Conservation (phyloP, 768 basidiomycete genomes). For the Tylopilus sp. region DNA sequence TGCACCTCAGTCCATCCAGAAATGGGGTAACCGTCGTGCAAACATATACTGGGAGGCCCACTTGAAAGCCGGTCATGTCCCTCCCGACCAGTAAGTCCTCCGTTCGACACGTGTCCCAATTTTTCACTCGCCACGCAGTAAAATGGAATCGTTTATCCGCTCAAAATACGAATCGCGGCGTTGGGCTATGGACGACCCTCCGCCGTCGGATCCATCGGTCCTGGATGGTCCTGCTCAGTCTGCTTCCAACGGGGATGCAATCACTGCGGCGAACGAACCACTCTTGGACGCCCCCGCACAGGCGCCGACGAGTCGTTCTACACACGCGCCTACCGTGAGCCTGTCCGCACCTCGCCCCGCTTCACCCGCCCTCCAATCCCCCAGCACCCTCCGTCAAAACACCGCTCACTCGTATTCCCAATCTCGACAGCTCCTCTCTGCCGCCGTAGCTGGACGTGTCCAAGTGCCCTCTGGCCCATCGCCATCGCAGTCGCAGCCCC, state of each 20-base stretch:
- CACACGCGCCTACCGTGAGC: constrained; percentile 13
- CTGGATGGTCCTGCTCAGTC: constrained; percentile 47
- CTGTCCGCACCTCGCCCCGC: constrained; percentile 27
- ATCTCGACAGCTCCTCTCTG: constrained; percentile 27
- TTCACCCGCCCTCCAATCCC: constrained; percentile 26
- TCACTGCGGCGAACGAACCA: neutral
- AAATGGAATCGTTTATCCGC: constrained; percentile 96
- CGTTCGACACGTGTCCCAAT: no score
- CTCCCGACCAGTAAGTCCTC: constrained; percentile 85
- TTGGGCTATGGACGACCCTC: constrained; percentile 92
- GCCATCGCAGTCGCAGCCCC: constrained; percentile 11
- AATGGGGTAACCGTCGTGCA: constrained; percentile 92
- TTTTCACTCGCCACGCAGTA: constrained; percentile 46
- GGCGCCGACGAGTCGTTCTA: no score
- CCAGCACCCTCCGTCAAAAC: constrained; percentile 23
- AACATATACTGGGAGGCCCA: constrained; percentile 98
- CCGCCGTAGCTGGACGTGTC: constrained; percentile 38
- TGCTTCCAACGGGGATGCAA: constrained; percentile 8
- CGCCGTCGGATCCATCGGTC: constrained; percentile 74
- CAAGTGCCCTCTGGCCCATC: constrained; percentile 4
- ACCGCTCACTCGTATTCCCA: constrained; percentile 16
- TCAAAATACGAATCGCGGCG: constrained; percentile 93
- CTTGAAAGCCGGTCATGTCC: constrained; percentile 84
- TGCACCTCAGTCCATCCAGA: constrained; percentile 63
- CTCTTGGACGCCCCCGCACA: constrained; percentile 13